Evolutionary conservation across 305 asterid genomes (phyloP).

Genomic region (Fraxinus paxiana): DNA sequence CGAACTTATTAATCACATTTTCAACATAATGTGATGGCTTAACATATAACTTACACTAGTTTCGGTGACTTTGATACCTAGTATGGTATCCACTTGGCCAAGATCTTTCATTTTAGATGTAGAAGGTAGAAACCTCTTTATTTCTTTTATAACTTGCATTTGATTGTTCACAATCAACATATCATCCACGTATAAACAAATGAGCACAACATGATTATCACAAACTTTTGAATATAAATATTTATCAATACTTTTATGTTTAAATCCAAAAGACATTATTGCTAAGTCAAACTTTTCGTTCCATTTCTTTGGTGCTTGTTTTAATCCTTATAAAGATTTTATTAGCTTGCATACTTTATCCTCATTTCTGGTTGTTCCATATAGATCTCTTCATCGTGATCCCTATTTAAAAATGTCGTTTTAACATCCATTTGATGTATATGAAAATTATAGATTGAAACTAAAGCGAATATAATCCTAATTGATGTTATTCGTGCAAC

Average conservation of each 20-base stretch:
- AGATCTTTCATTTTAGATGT: background rate
- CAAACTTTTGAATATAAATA: too few species aligned
- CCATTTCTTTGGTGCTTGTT: too few species aligned
- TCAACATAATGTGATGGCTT: background rate
- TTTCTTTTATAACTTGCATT: too few species aligned
- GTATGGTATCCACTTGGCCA: background rate
- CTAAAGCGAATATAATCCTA: too few species aligned
- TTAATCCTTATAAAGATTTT: background rate
- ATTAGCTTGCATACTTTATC: background rate
- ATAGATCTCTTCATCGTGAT: background rate
- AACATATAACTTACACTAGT: background rate
- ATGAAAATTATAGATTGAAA: background rate
- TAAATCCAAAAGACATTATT: too few species aligned
- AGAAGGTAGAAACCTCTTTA: too few species aligned
- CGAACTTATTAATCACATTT: background rate
- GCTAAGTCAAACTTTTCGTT: too few species aligned
- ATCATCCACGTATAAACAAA: too few species aligned
- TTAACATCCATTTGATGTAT: background rate
- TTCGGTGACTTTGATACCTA: background rate
- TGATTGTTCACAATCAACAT: too few species aligned
- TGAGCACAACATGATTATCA: too few species aligned
- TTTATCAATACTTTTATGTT: too few species aligned
- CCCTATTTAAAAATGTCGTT: background rate
- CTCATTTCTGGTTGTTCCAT: background rate
- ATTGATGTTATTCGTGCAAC: too few species aligned